Evolutionary conservation across 2,329 filamentous ascomycete species (phyloP).

Genomic region (Talaromyces sp.): DNA sequence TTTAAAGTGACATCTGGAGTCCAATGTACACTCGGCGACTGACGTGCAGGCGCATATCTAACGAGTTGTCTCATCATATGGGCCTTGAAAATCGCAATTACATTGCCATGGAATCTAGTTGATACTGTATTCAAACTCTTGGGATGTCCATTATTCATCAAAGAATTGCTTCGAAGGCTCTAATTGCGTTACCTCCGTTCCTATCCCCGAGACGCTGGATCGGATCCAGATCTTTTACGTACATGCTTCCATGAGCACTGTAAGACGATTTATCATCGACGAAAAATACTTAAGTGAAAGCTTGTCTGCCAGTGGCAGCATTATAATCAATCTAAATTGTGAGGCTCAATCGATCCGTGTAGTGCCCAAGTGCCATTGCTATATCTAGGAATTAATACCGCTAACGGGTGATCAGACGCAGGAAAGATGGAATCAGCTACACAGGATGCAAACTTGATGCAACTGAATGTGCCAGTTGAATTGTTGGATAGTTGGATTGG

Average conservation of each 20-base stretch:
- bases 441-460: not conserved
- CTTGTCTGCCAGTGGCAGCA: not conserved
- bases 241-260: not conserved
- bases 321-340: not conserved
- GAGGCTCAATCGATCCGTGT: too few relatives aligned
- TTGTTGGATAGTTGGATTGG: slow-evolving; percentile 10
- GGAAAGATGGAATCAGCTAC: not conserved
- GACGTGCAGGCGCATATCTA: slow-evolving; percentile 23
- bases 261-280: not conserved
- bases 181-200: not conserved
- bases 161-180: too few relatives aligned
- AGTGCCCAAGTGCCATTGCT: too few relatives aligned
- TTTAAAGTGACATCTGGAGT: not conserved
- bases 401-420: not conserved
- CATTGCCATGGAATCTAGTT: too few relatives aligned
- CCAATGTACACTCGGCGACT: slow-evolving; percentile 4
- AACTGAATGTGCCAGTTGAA: not conserved
- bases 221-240: not conserved
- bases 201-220: not conserved
- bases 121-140: not conserved
- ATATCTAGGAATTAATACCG: too few relatives aligned
- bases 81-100: too few relatives aligned
- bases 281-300: not conserved
- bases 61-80: too few relatives aligned
- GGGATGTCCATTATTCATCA: not conserved